phyloP scores from a whole-genome alignment of 129 eudicot genomes.

The Helianthus annuus region HanXRQr2.0-SUNRISE NC_035448.2:171233721-171234220 shows the following conservation, averaged over 20 bases:
- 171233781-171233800: no score
- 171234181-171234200: slow-evolving; percentile 62
- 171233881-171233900: not conserved
- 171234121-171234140: slow-evolving; percentile 51
- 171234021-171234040: slow-evolving; percentile 29
- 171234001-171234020: not conserved
- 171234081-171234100: slow-evolving; percentile 99
- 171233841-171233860: not conserved
- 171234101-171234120: slow-evolving; percentile 49
- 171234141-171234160: slow-evolving; percentile 40
- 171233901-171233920: not conserved
- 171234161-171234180: slow-evolving; percentile 60
- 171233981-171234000: not conserved
- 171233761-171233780: no score
- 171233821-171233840: not conserved
- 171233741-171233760: no score
- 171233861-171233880: not conserved
- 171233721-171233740: no score
- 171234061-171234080: slow-evolving; percentile 83
- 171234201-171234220: slow-evolving; percentile 76
- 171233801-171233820: not conserved
- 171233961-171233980: not conserved
- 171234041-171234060: slow-evolving; percentile 80
- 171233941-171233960: not conserved
- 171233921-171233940: not conserved